These are phyloP conservation scores for Syncephalastrum racemosum DNA, from an alignment of 371 early-diverging fungal species.

Conservation along the genomic window DNA sequence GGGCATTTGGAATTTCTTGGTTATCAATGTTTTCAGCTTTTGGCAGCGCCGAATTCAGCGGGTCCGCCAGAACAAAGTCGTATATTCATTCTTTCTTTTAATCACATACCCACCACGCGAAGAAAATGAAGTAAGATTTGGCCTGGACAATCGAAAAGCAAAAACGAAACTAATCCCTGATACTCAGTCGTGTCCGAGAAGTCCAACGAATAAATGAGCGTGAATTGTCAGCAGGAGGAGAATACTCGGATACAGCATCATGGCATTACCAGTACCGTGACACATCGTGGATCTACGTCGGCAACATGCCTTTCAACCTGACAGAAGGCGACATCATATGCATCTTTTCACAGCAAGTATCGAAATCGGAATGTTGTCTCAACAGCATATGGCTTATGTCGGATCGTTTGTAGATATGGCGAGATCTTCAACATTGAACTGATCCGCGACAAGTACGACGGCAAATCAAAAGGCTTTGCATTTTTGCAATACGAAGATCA, in stretches of 20 bases:
- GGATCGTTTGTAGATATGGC: slow-evolving; percentile 75
- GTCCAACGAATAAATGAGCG: slow-evolving; percentile 71
- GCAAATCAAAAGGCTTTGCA: slow-evolving; percentile 87
- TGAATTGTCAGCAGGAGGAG: slow-evolving; percentile 51
- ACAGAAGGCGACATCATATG: slow-evolving; percentile 92
- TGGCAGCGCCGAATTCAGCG: no score
- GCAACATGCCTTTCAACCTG: slow-evolving; percentile 80
- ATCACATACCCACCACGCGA: no score
- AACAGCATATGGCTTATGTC: neutral
- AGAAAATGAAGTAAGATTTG: no score
- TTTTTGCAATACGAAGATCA: slow-evolving; percentile 95
- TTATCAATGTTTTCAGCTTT: no score
- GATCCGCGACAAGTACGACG: slow-evolving; percentile 82
- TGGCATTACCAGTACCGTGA: slow-evolving; percentile 94
- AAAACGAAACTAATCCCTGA: neutral
- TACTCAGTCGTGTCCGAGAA: slow-evolving; percentile 70
- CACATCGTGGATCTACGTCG: slow-evolving; percentile 89
- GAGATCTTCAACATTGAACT: slow-evolving; percentile 89
- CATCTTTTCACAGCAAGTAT: slow-evolving; percentile 86
- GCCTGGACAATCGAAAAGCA: no score
- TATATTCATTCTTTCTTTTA: no score
- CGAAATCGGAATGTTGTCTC: neutral
- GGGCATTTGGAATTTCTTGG: no score
- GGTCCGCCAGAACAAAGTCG: no score
- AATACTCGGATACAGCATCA: slow-evolving; percentile 54